Percentiles rank a stretch among this genome's conserved stretches.
Conservation (phyloP, 345 rosid genomes). For the Citrus reticulata region DNA sequence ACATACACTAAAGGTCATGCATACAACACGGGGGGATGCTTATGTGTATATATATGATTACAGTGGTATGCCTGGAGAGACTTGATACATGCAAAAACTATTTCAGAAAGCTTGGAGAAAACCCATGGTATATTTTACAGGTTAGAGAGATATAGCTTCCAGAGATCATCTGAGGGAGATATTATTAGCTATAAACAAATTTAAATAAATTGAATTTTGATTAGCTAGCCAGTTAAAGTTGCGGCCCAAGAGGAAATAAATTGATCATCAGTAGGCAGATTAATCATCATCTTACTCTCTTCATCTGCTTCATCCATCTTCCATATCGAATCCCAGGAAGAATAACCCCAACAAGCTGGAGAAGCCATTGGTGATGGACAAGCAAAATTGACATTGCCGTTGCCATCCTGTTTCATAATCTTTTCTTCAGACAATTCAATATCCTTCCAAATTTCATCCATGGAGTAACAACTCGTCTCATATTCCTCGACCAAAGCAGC, state of each 20-base stretch:
- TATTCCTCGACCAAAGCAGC: conserved; percentile 29
- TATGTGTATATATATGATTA: conserved; percentile 6
- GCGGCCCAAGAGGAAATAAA: conserved; percentile 31
- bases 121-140: conserved; percentile 26
- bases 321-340: conserved; percentile 57
- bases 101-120: conserved; percentile 30
- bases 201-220: conserved; percentile 51
- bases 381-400: conserved; percentile 39
- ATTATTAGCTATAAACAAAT: conserved; percentile 38
- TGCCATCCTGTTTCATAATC: conserved; percentile 49
- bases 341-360: conserved; percentile 64
- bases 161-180: not conserved
- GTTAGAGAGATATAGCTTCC: conserved; percentile 35
- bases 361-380: conserved; percentile 43
- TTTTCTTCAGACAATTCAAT: conserved; percentile 51
- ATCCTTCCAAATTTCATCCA: conserved; percentile 96
- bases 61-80: conserved; percentile 13
- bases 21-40: not conserved
- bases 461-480: conserved; percentile 42
- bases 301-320: conserved; percentile 46
- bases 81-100: not conserved
- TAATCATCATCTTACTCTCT: conserved; percentile 50
- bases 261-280: conserved; percentile 32
- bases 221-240: conserved; percentile 50
- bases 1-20: conserved; percentile 4